Base-by-base conservation (phyloP, 2,329 filamentous ascomycete species). In the Alternaria arborescens region DNA sequence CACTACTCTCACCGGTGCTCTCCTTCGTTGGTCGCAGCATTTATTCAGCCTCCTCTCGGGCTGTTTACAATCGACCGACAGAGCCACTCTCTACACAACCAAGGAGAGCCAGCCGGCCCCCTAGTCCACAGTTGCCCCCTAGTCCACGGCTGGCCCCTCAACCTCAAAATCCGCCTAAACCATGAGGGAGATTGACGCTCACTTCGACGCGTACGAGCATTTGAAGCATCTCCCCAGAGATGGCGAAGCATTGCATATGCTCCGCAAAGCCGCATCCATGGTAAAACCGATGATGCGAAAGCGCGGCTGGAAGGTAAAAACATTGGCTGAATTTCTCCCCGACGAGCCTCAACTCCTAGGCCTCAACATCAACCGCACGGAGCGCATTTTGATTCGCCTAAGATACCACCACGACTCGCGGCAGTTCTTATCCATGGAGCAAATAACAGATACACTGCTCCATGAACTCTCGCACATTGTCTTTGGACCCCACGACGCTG, bases 241-340 rank as follows among this genome's bases (percentile, higher is more conserved):
- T 51, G 78, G 79, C 48, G 79, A 82, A 44, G 83, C 82, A n/a
- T 73, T 84, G 11, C 72, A 87, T 36, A 87, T 87, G 58, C 84
- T 98, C 24, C 91, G 89, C 71, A 94, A 91, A 78, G 85, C 96
- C 41, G 93, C 93, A 3, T 97, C 93, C 26, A 80, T 96, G 58
- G 94, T 97, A 63, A 97, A 97, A 77, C 94, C 94, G 18, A 92
- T 98, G 64, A 98, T 98, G 94, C 86, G 93, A 66, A 92, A 92
- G 48, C 88, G 92, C 43, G 85, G 85, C 56, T 98, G 93, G 92
- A 89, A 84, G 64, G 92, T 98, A 34, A 85, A 86, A 28, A 87
- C 91, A 48, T 85, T 98, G 16, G 88, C 89, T 50, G 94, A 98
- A 77, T 97, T 98, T 79, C 91, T 92, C 61, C 94, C 94, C 1